Percentiles rank a stretch among this genome's conserved stretches.
phyloP scores from a whole-genome alignment of 176 grass and related monocot genomes.

The Phyllostachys edulis region DNA sequence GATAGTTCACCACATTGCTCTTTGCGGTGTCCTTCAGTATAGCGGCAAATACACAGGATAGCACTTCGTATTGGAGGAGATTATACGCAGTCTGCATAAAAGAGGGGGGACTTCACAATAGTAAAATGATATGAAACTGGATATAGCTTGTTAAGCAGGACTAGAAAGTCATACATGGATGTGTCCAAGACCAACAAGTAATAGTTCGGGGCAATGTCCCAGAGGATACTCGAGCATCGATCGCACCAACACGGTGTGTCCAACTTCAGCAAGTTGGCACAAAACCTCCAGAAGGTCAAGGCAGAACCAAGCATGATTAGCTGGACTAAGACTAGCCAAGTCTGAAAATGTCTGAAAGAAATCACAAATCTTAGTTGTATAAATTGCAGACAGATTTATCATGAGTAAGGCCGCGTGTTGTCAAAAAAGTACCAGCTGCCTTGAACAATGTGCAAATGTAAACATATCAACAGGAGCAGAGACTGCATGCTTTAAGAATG shows the following conservation, averaged over 20 bases:
- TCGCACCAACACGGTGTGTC: slow-evolving; percentile 48
- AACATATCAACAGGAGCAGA: slow-evolving; percentile 55
- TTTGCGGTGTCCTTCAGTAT: slow-evolving; percentile 61
- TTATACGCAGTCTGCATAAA: slow-evolving; percentile 77
- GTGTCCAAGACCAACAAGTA: slow-evolving; percentile 68
- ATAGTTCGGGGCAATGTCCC: slow-evolving; percentile 54
- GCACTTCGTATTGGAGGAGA: slow-evolving; percentile 72
- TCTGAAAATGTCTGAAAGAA: slow-evolving; percentile 54
- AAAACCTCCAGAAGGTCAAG: slow-evolving; percentile 73
- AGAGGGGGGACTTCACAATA: slow-evolving; percentile 20
- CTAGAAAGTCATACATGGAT: slow-evolving; percentile 42
- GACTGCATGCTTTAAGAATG: slow-evolving; percentile 70
- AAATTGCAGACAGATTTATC: not conserved
- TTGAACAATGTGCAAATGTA: slow-evolving; percentile 69
- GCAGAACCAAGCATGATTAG: slow-evolving; percentile 85
- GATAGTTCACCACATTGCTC: slow-evolving; percentile 47
- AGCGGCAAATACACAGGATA: slow-evolving; percentile 58
- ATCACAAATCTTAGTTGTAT: slow-evolving; percentile 24
- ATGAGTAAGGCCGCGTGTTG: not conserved
- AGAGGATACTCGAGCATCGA: slow-evolving; percentile 62
- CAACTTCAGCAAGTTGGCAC: slow-evolving; percentile 78
- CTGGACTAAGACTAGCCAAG: slow-evolving; percentile 53
- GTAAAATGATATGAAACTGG: slow-evolving; percentile 22
- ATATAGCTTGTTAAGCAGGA: slow-evolving; percentile 17
- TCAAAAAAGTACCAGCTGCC: slow-evolving; percentile 43